Evolutionary conservation across 768 basidiomycete genomes (phyloP), one percentile per base, ranked within the genome.

Genomic region (Lactarius psammicola): DNA sequence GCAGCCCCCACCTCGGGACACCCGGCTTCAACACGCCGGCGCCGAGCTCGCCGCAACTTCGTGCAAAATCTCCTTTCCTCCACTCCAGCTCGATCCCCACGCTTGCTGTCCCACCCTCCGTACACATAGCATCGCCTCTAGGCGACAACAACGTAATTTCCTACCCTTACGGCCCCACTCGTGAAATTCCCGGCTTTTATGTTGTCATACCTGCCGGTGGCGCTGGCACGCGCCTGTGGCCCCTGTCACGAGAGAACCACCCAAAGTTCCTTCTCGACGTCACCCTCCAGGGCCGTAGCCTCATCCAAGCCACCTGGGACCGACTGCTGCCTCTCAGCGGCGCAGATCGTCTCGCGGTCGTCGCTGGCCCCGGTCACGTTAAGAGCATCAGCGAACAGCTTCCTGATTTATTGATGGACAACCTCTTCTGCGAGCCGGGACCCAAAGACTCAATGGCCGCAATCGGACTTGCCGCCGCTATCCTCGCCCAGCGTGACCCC

Each of bases 251-350:
- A 61, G 90, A 94, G 75, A 82, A 77, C 17, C 88, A 93, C 71
- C 92, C 92, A 36, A 94, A 94, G 75, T 94, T 94, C 76, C 82
- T 94, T 36, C 85, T 94, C 51, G 92, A 94, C 75, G 83, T 94
- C 44, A 93, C 92, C 20, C 79, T 93, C 60, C 89, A 89, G 74
- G 92, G 92, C 33, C 85, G 92, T 63, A 92, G 90, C 23, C 80
- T 94, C 64, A 93, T 94, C 68, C 92, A 94, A 73, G 90, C 91
- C 4, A 94, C 92, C 3, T 94, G 92, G 92, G 92, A 94, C 73
- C 89, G 92, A 75, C 82, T 94, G 42, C 74, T 94, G 40, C 92
- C 92, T 17, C 84, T 94, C 34, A 81, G 87, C 17, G 87, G 90
- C 26, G 76, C 89, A 3, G 74, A 80, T 18, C 84, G 90, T 38